A percentile compares a stretch with the other conserved stretches of the same genome.
phyloP scores from a whole-genome alignment of 345 rosid species.

The Populus alba region DNA sequence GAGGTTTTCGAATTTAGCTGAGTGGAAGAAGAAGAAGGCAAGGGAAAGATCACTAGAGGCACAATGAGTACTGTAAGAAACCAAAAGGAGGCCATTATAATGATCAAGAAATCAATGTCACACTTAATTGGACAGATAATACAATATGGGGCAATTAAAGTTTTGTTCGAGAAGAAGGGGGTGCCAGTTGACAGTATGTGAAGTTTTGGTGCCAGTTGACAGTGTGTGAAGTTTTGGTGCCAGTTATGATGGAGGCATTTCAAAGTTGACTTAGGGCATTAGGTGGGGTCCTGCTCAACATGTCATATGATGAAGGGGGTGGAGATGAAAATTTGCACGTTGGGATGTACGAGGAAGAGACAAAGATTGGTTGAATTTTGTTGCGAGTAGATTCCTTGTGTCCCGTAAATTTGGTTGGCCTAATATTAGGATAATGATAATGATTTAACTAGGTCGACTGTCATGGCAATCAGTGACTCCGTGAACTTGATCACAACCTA shows the following conservation, averaged over 20 bases:
- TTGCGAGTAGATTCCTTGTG: constrained; percentile 12
- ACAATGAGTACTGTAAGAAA: constrained; percentile 30
- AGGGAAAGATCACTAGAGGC: constrained; percentile 34
- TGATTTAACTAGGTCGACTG: too few relatives aligned
- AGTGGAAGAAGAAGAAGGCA: constrained; percentile 27
- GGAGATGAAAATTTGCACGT: constrained; percentile 32
- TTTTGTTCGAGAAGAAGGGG: constrained; percentile 20
- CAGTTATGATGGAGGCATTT: constrained; percentile 24
- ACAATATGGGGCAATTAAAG: background rate
- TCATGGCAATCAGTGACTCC: too few relatives aligned
- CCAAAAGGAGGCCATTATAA: constrained; percentile 52
- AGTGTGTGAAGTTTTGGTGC: constrained; percentile 20
- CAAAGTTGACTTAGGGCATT: constrained; percentile 15
- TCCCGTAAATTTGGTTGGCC: constrained; percentile 6
- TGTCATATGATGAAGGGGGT: constrained; percentile 30
- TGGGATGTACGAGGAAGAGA: constrained; percentile 33
- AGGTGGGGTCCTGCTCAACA: constrained; percentile 25
- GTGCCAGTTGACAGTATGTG: constrained; percentile 3
- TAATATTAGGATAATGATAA: background rate
- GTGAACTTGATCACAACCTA: too few relatives aligned
- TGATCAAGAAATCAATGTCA: constrained; percentile 55
- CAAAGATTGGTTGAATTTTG: constrained; percentile 32
- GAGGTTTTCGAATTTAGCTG: constrained; percentile 18
- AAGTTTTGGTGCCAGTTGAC: constrained; percentile 24
- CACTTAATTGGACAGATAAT: constrained; percentile 31